Evolutionary conservation across 2,329 filamentous ascomycete species (phyloP).

Genomic region (Xylariaceae sp.): DNA sequence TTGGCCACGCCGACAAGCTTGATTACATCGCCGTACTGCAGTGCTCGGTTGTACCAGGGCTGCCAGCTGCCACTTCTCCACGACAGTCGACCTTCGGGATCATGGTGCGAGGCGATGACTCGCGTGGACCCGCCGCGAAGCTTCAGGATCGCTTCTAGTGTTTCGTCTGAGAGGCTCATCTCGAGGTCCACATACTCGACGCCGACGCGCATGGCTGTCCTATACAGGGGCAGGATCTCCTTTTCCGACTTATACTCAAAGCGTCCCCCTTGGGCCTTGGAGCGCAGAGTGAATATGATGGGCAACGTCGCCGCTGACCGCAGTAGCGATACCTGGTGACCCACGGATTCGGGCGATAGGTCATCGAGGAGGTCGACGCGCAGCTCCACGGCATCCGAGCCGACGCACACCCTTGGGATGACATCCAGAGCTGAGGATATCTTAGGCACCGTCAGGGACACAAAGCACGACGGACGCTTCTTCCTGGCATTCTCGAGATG

Average conservation of each 20-base stretch:
- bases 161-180: slow-evolving; percentile 72
- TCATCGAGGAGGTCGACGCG: slow-evolving; percentile 86
- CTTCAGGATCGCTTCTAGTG: slow-evolving; percentile 62
- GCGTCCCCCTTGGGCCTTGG: slow-evolving; percentile 74
- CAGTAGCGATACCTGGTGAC: slow-evolving; percentile 72
- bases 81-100: slow-evolving; percentile 67
- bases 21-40: slow-evolving; percentile 87
- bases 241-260: slow-evolving; percentile 72
- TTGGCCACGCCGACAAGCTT: slow-evolving; percentile 84
- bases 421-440: slow-evolving; percentile 55
- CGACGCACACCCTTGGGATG: slow-evolving; percentile 67
- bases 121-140: slow-evolving; percentile 62
- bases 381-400: slow-evolving; percentile 87
- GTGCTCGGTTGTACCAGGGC: slow-evolving; percentile 77
- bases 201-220: slow-evolving; percentile 70
- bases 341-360: slow-evolving; percentile 66
- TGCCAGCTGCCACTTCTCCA: slow-evolving; percentile 95
- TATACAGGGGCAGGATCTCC: slow-evolving; percentile 69
- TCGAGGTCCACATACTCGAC: slow-evolving; percentile 92
- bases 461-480: slow-evolving; percentile 80
- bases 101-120: slow-evolving; percentile 94
- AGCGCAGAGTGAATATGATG: slow-evolving; percentile 88
- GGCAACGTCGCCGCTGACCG: slow-evolving; percentile 66
- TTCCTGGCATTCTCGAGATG: slow-evolving; percentile 50
- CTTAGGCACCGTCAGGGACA: slow-evolving; percentile 78